Evolutionary conservation across 2,329 filamentous ascomycete species (phyloP), one percentile per base, ranked within the genome.

Genomic region (Capronia coronata): DNA sequence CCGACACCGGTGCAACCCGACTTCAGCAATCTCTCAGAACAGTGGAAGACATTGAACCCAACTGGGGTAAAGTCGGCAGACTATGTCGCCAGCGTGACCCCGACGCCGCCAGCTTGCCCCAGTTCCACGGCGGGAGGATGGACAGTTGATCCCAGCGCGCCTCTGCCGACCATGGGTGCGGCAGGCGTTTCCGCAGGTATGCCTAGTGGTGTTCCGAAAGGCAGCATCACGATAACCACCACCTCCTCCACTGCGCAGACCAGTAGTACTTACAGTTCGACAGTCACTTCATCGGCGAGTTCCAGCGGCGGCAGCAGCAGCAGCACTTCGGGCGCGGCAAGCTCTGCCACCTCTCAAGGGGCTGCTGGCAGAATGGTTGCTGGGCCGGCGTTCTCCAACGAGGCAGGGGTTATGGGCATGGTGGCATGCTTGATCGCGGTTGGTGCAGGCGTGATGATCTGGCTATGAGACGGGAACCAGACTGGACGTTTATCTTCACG

Each of bases 1-100:
- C 88, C 88, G 0, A 85, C 76, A 0, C 85, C 87, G 0, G 72
- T 88, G 22, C 70, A 71, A 4, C 87, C 88, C 0, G 88, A 94
- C 64, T 94, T 91, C 65, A 65, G 73, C 59, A 93, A 93, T 64
- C 76, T 94, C 51, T 81, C 83, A 70, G 75, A 71, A 22, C 82
- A 87, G 59, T 94, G 88, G 88, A 81, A 81, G 5, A 84, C 79
- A 2, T 70, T 87, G 46, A 77, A 71, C 6, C 87, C 88, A 0
- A 79, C 79, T 0, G 85, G 87, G 27, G 76, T 91, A 35, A 74
- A 76, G 35, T 76, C 75, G 44, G 75, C 78, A 1, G 76, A 77
- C 22, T 94, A 94, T 69, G 75, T 77, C 18, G 74, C 82, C 4
- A 76, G 77, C n/a, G 73, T 82, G 1, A 75, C 70, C 1, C 71